phyloP scores from a whole-genome alignment of 163 green algal species.

The Volvox carteri region DNA sequence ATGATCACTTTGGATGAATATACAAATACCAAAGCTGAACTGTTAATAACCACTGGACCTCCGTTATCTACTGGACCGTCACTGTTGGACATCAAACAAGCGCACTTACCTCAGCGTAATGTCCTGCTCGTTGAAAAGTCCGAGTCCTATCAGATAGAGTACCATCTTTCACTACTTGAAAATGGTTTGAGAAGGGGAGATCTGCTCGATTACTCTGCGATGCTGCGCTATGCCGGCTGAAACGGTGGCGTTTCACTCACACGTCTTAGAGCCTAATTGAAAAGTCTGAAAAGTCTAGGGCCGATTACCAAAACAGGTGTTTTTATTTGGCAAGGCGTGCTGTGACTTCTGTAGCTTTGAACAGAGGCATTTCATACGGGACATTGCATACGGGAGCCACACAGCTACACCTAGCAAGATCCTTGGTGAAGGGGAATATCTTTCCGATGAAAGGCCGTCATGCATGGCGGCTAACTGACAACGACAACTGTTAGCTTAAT shows the following conservation, averaged over 20 bases:
- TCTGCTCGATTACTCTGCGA: neutral
- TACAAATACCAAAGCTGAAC: too few relatives aligned
- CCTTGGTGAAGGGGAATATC: too few relatives aligned
- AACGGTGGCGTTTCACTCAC: neutral
- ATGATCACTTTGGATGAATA: too few relatives aligned
- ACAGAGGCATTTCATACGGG: too few relatives aligned
- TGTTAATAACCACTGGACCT: too few relatives aligned
- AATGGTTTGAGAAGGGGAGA: neutral
- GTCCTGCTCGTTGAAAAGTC: conserved; percentile 95
- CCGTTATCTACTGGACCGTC: too few relatives aligned
- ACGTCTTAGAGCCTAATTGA: neutral
- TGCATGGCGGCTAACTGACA: too few relatives aligned
- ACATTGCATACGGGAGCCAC: too few relatives aligned
- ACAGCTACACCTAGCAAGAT: too few relatives aligned
- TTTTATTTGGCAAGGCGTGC: neutral
- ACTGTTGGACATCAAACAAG: too few relatives aligned
- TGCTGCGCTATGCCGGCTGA: neutral
- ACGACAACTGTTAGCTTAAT: too few relatives aligned
- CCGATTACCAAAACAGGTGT: neutral
- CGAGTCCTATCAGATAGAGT: conserved; percentile 94
- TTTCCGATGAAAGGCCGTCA: too few relatives aligned
- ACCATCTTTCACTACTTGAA: conserved; percentile 74
- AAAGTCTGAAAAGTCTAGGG: neutral
- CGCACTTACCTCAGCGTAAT: conserved; percentile 94
- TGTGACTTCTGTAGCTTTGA: neutral